These are phyloP conservation scores for Mortierella sp. DNA, from an alignment of 371 early-diverging fungal species.

Conservation along the genomic window DNA sequence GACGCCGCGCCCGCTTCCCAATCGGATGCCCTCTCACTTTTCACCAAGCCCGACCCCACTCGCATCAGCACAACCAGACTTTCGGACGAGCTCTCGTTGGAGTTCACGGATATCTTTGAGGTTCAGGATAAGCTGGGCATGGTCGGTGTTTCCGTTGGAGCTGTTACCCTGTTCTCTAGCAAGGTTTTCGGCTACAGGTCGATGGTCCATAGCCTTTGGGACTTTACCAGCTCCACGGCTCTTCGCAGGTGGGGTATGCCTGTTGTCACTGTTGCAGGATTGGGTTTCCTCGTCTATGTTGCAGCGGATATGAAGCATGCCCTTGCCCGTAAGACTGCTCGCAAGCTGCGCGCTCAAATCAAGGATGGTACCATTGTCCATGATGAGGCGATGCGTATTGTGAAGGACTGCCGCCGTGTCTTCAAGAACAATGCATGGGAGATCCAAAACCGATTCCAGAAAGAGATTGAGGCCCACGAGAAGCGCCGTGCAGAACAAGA, in stretches of 20 bases:
- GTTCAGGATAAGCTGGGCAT: slow-evolving; percentile 65
- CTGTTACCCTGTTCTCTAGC: slow-evolving; percentile 47
- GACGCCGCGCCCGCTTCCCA: slow-evolving; percentile 60
- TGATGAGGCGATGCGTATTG: slow-evolving; percentile 76
- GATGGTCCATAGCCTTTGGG: slow-evolving; percentile 40
- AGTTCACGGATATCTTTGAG: slow-evolving; percentile 74
- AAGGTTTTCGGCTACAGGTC: slow-evolving; percentile 47
- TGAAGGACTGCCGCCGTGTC: slow-evolving; percentile 77
- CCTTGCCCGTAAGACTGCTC: slow-evolving; percentile 82
- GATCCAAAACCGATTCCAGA: slow-evolving; percentile 84
- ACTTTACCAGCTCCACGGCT: slow-evolving; percentile 35
- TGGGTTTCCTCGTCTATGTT: slow-evolving; percentile 80
- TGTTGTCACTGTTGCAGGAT: slow-evolving; percentile 58
- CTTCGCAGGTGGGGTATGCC: slow-evolving; percentile 53
- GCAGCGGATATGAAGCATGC: slow-evolving; percentile 86
- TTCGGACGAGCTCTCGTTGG: slow-evolving; percentile 57
- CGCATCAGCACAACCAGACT: slow-evolving; percentile 65
- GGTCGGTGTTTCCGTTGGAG: slow-evolving; percentile 52
- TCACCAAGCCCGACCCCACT: slow-evolving; percentile 56
- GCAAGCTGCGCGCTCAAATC: slow-evolving; percentile 78
- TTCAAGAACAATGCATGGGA: slow-evolving; percentile 88
- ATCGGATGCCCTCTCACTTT: slow-evolving; percentile 61
- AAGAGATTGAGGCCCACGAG: slow-evolving; percentile 82
- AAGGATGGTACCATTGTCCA: slow-evolving; percentile 73
- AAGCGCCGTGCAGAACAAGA: slow-evolving; percentile 71